Conservation (phyloP, 2,329 filamentous ascomycete species). For the Paramyrothecium sp. region DNA sequence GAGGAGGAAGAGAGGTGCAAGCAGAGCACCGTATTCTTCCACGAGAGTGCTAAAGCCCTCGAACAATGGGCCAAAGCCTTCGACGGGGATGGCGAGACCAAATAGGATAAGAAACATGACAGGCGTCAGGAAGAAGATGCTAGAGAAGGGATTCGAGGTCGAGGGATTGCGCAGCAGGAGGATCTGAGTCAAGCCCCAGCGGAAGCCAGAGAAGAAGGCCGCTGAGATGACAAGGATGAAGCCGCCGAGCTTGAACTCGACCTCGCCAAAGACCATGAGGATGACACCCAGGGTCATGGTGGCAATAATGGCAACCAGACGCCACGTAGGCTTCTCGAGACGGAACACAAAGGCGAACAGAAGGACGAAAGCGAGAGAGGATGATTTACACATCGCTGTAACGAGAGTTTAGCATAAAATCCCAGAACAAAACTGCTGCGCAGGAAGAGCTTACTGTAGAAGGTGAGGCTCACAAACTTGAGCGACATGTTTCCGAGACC, state of each 20-base stretch:
- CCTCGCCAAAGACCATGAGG: constrained; percentile 97
- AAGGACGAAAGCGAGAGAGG: constrained; percentile 90
- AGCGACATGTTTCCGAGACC: constrained; percentile 93
- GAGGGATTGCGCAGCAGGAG: constrained; percentile 90
- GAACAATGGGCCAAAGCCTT: constrained; percentile 69
- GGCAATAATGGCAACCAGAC: constrained; percentile 81
- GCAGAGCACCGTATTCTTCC: constrained; percentile 63
- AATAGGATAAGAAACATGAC: constrained; percentile 90
- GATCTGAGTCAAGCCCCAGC: constrained; percentile 98
- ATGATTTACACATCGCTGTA: constrained; percentile 95
- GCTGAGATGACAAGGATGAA: constrained; percentile 92
- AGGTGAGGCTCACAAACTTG: constrained; percentile 94
- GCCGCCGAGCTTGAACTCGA: constrained; percentile 81
- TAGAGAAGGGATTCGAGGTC: constrained; percentile 94
- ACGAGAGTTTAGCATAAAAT: not conserved
- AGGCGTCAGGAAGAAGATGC: constrained; percentile 95
- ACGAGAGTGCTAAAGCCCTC: constrained; percentile 64
- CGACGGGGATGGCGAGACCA: constrained; percentile 78
- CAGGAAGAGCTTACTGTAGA: constrained; percentile 69
- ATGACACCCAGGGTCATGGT: constrained; percentile 92
- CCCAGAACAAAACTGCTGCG: not conserved
- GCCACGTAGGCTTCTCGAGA: constrained; percentile 83
- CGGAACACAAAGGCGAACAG: constrained; percentile 93
- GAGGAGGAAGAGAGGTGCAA: constrained; percentile 71
- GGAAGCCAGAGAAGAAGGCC: constrained; percentile 92